Evolutionary conservation across 2,329 filamentous ascomycete genomes (phyloP).

Genomic region (Phyllosticta ampelicida): DNA sequence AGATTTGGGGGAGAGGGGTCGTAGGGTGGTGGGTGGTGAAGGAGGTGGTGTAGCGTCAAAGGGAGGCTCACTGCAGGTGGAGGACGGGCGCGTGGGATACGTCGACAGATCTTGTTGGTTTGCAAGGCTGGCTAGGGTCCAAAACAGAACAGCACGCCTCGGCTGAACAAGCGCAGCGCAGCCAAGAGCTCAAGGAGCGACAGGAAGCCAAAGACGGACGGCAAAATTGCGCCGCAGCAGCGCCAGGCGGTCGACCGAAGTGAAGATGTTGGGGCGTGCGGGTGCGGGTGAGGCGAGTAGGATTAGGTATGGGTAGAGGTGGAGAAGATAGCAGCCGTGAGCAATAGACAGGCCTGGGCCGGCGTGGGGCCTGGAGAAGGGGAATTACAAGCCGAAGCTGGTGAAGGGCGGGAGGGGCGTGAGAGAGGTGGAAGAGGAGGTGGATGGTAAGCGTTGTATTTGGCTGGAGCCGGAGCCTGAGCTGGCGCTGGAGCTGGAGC

Average conservation of each 20-base stretch:
- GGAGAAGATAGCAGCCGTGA: background rate
- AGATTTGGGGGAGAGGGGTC: no score
- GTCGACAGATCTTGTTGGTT: background rate
- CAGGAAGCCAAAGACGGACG: background rate
- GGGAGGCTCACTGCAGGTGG: conserved; percentile 7
- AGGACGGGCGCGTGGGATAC: background rate
- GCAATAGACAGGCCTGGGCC: background rate
- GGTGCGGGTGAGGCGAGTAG: background rate
- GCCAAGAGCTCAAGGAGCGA: background rate
- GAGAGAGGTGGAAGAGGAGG: background rate
- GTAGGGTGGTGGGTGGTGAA: background rate
- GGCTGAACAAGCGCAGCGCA: background rate
- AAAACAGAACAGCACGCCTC: background rate
- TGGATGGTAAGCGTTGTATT: no score
- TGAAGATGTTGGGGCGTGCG: no score
- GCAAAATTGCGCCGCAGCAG: background rate
- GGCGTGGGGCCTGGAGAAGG: background rate
- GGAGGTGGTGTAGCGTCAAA: background rate
- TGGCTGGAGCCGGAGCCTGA: no score
- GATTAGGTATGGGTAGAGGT: no score
- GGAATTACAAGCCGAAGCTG: background rate
- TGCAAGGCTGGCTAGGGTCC: background rate
- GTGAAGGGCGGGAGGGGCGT: background rate
- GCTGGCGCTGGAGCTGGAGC: no score
- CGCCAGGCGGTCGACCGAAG: no score